A percentile compares a stretch with the other conserved stretches of the same genome.
These are phyloP conservation scores for Lactuca sativa DNA, from an alignment of 129 eudicot genomes.

Conservation along the genomic window DNA sequence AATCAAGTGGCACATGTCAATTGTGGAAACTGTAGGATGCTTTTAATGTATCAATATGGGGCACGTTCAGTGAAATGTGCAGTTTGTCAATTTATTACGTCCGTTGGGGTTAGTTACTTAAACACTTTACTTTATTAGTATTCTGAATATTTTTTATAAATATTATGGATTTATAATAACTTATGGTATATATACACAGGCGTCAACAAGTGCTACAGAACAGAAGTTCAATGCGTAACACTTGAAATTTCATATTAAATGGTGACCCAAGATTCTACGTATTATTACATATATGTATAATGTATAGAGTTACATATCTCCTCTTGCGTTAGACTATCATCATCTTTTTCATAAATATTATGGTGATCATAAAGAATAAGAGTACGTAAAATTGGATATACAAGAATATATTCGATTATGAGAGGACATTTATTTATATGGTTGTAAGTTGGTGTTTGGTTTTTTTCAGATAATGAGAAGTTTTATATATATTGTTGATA, in stretches of 20 bases:
- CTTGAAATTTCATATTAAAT: slow-evolving; percentile 19
- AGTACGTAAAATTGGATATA: slow-evolving; percentile 29
- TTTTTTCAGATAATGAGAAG: slow-evolving; percentile 21
- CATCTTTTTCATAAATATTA: slow-evolving; percentile 25
- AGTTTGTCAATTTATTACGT: slow-evolving; percentile 71
- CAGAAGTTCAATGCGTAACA: slow-evolving; percentile 61
- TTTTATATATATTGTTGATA: slow-evolving; percentile 15
- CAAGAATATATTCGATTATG: slow-evolving; percentile 24
- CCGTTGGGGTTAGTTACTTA: slow-evolving; percentile 65
- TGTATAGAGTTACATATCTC: slow-evolving; percentile 56
- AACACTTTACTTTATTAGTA: background rate
- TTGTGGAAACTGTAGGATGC: slow-evolving; percentile 77
- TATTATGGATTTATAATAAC: slow-evolving; percentile 1
- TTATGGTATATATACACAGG: slow-evolving; percentile 42
- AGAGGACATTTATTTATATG: slow-evolving; percentile 23
- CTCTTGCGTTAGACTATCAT: slow-evolving; percentile 23
- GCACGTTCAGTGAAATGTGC: slow-evolving; percentile 84
- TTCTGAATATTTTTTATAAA: background rate
- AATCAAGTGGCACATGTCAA: slow-evolving; percentile 90
- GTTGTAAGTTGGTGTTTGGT: slow-evolving; percentile 38
- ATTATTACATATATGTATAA: slow-evolving; percentile 22
- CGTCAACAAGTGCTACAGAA: slow-evolving; percentile 62
- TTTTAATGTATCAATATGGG: slow-evolving; percentile 81
- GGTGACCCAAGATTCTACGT: slow-evolving; percentile 26
- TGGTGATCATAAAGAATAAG: slow-evolving; percentile 31